Evolutionary conservation across 257 asterid species (phyloP).

Genomic region (Solanum neorickii): DNA sequence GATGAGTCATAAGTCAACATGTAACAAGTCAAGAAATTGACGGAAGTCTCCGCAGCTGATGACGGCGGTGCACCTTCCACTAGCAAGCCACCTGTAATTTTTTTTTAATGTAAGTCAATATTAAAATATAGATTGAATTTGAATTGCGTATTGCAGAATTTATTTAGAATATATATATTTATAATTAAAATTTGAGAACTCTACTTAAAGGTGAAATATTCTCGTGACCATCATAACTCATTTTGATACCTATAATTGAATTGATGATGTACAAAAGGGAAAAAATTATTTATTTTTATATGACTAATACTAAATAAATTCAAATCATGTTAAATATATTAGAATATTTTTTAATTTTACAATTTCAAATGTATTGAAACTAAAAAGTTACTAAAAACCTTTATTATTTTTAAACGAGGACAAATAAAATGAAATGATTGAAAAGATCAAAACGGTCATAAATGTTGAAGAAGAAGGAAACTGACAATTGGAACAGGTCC

Average conservation of each 20-base stretch:
- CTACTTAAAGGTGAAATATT: too few species aligned
- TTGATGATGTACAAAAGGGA: neutral
- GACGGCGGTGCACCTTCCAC: neutral
- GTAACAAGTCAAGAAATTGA: neutral
- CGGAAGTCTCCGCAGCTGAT: neutral
- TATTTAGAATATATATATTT: too few species aligned
- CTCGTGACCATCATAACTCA: too few species aligned
- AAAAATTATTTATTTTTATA: neutral
- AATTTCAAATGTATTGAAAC: neutral
- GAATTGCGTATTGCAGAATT: rapidly evolving
- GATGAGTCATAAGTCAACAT: neutral
- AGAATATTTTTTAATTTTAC: neutral
- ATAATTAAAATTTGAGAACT: too few species aligned
- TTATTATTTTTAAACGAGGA: too few species aligned
- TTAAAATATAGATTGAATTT: too few species aligned
- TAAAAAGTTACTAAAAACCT: neutral
- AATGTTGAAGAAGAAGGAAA: too few species aligned
- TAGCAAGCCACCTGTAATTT: too few species aligned
- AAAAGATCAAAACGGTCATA: neutral
- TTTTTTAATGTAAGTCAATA: too few species aligned
- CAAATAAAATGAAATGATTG: neutral
- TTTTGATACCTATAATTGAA: neutral
- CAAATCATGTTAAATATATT: neutral
- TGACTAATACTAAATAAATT: neutral
- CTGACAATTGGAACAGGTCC: rapidly evolving